Base-by-base conservation (phyloP, 2,329 filamentous ascomycete genomes). In the Leptodontidium sp. region DNA sequence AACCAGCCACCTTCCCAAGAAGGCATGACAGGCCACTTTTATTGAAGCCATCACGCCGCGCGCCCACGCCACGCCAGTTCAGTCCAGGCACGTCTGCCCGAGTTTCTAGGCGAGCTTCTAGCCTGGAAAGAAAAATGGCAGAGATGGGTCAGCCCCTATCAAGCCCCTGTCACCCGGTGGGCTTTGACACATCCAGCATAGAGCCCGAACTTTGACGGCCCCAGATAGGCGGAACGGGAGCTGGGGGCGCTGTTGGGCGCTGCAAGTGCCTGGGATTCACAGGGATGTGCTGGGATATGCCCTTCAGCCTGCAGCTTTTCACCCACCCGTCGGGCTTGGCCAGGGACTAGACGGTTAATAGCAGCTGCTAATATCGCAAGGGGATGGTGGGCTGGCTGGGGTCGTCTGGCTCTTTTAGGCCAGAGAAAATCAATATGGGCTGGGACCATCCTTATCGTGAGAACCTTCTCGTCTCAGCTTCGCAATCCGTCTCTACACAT, bases 101-200 rank as follows among this genome's bases (percentile, higher is more conserved):
- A 29, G 15, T 32, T 38, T 50, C 59, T 50, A 49, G 59, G 21
- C n/a, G 24, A 12, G 40, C 58, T 61, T 49, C 45, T 29, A 47
- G 17, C 38, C 40, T 49, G 17, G 38, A 17, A 15, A 21, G 26
- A 50, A 38, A 50, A 62, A 35, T 50, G 43, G 43, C 21, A 21
- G 21, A 21, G 26, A 35, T 35, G 43, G 24, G 7, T 4, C 21
- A 2, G 26, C 59, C 43, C 24, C 43, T 26, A 43, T 58, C 55
- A 38, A 15, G n/a, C 66, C 66, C 67, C 67, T 66, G 62, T 68
- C 67, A 29, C 17, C 21, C 21, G 26, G 47, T 53, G 35, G 50
- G 59, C 11, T 59, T 65, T 67, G 70, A 70, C 66, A 64, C 55
- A 70, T 70, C 57, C 57, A 59, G 70, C 66, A 17, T 24, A 14